A percentile compares a stretch with the other conserved stretches of the same genome.
Conservation (phyloP, 1,284 basidiomycete species). For the Schizopora paradoxa region DNA sequence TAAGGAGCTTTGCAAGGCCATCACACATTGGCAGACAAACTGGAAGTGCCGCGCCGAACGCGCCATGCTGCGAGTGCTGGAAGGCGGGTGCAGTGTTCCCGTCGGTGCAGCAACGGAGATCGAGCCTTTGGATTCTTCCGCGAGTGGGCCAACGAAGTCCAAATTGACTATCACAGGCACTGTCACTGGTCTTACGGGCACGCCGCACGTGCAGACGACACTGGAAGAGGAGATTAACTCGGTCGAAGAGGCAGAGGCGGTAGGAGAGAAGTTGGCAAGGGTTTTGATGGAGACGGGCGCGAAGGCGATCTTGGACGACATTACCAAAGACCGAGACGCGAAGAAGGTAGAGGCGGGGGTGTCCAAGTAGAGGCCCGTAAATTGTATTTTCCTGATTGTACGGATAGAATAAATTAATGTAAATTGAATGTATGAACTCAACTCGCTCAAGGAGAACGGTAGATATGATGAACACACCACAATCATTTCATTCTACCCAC, state of each 20-base stretch:
- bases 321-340: constrained; percentile 60
- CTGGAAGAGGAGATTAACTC: constrained; percentile 49
- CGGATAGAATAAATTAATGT: no score
- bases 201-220: constrained; percentile 62
- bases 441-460: no score
- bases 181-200: constrained; percentile 76
- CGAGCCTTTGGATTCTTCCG: constrained; percentile 28
- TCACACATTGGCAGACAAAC: constrained; percentile 74
- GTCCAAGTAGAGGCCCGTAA: no score
- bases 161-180: constrained; percentile 67
- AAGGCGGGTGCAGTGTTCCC: constrained; percentile 96
- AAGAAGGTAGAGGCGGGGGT: constrained; percentile 45
- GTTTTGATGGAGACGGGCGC: constrained; percentile 67
- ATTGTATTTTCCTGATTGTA: no score
- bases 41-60: constrained; percentile 82
- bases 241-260: constrained; percentile 56
- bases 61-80: constrained; percentile 79
- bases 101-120: constrained; percentile 77
- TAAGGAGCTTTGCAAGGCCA: constrained; percentile 53
- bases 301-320: constrained; percentile 72
- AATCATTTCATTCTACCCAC: no score
- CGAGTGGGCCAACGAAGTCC: constrained; percentile 27
- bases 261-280: constrained; percentile 64
- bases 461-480: no score
- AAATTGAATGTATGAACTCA: no score